Percentiles rank a stretch among this genome's conserved stretches.
Evolutionary conservation across 192 early-diverging fungal genomes (phyloP).

Genomic region (Backusella sp.): DNA sequence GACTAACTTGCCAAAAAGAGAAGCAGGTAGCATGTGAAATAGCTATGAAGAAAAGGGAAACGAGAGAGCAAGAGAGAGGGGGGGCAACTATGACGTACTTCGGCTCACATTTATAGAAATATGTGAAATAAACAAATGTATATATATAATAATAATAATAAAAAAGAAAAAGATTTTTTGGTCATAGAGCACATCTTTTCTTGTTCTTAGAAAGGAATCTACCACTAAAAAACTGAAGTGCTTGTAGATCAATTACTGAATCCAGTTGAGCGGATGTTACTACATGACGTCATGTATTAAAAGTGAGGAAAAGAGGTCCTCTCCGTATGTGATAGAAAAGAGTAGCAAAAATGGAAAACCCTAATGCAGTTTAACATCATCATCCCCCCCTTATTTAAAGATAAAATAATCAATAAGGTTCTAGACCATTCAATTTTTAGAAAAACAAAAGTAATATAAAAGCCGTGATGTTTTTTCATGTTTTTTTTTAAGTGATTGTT

Average conservation of each 20-base stretch:
- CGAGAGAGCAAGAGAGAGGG: neutral
- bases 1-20: constrained; percentile 2
- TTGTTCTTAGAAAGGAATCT: neutral
- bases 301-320: neutral
- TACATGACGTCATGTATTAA: constrained; percentile 6
- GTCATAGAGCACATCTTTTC: neutral
- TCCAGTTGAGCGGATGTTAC: neutral
- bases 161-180: neutral
- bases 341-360: neutral
- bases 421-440: constrained; percentile 7
- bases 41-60: neutral
- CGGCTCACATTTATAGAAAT: constrained; percentile 3
- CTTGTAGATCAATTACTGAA: constrained; percentile 7
- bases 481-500: neutral
- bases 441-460: constrained; percentile 1
- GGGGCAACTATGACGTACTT: neutral
- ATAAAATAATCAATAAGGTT: neutral
- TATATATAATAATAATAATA: neutral
- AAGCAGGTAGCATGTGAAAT: neutral
- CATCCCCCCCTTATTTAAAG: constrained; percentile 6
- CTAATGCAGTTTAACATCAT: constrained; percentile 19
- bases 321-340: neutral
- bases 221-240: neutral
- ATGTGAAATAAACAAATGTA: neutral
- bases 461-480: neutral